A percentile compares a stretch with the other conserved stretches of the same genome.
Conservation (phyloP, 2,329 filamentous ascomycete genomes). For the Phialophora chinensis region DNA sequence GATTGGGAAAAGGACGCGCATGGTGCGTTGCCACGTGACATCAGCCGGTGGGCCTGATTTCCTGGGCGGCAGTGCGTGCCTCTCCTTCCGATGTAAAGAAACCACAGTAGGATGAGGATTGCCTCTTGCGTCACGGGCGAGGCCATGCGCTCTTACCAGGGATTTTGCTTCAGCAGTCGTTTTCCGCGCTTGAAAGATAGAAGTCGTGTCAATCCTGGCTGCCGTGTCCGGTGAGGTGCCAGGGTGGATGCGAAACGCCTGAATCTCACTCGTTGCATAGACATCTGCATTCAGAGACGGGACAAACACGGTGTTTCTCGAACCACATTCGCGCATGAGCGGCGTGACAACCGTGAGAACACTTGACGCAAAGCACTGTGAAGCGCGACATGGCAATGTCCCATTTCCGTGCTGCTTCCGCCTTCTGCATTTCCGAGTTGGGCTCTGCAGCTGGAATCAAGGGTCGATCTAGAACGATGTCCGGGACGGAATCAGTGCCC, state of each 20-base stretch:
- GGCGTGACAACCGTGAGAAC: constrained; percentile 68
- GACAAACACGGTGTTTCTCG: constrained; percentile 58
- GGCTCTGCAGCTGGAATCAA: constrained; percentile 7
- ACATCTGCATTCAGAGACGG: constrained; percentile 62
- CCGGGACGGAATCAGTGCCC: constrained; percentile 8
- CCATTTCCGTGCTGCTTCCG: constrained; percentile 32
- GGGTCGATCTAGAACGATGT: constrained; percentile 10
- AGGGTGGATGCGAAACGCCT: not conserved
- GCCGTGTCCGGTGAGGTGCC: not conserved
- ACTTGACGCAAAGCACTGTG: constrained; percentile 66
- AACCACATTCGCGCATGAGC: constrained; percentile 70
- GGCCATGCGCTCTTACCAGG: too few relatives aligned
- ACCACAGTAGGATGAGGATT: not conserved
- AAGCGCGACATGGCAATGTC: constrained; percentile 59
- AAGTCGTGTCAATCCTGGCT: not conserved
- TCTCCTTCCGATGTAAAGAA: not conserved
- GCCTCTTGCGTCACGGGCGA: not conserved
- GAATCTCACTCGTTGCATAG: constrained; percentile 50
- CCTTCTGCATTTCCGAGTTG: constrained; percentile 21
- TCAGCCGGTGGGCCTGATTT: constrained; percentile 3
- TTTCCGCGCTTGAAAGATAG: not conserved
- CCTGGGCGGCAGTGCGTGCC: not conserved
- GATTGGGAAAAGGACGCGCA: not conserved
- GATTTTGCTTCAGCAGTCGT: not conserved
- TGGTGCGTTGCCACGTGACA: constrained; percentile 5